phyloP scores from a whole-genome alignment of 2,329 filamentous ascomycete genomes.

The Fusarium musae region DNA sequence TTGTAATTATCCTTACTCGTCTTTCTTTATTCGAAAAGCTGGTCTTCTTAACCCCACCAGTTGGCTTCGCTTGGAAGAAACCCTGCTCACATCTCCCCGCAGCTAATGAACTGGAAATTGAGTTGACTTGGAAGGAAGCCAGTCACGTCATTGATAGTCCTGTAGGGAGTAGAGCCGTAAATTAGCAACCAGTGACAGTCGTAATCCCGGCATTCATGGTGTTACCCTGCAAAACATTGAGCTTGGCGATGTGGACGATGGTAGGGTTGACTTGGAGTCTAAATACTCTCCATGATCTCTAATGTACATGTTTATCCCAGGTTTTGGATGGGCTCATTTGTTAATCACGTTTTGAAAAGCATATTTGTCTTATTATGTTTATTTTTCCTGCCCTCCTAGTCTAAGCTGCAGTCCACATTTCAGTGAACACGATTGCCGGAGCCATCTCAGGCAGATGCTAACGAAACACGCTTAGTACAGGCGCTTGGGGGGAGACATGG shows the following conservation, averaged over 20 bases:
- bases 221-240: background rate
- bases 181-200: background rate
- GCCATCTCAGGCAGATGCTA: constrained; percentile 38
- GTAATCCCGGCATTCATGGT: background rate
- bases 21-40: background rate
- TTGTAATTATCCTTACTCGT: background rate
- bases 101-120: constrained; percentile 17
- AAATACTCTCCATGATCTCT: background rate
- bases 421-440: constrained; percentile 32
- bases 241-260: background rate
- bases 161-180: constrained; percentile 1
- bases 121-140: background rate
- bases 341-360: background rate
- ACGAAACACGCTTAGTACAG: constrained; percentile 77
- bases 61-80: background rate
- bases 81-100: constrained; percentile 17
- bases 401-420: constrained; percentile 32
- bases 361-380: constrained; percentile 33
- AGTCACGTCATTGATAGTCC: constrained; percentile 23
- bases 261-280: background rate
- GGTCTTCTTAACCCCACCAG: constrained; percentile 13
- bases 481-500: constrained; percentile 98
- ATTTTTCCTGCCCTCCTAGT: constrained; percentile 34
- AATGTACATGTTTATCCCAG: background rate
- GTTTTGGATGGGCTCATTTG: background rate